Base-by-base conservation (phyloP, 768 basidiomycete species). In the Termitomyces sp. region DNA sequence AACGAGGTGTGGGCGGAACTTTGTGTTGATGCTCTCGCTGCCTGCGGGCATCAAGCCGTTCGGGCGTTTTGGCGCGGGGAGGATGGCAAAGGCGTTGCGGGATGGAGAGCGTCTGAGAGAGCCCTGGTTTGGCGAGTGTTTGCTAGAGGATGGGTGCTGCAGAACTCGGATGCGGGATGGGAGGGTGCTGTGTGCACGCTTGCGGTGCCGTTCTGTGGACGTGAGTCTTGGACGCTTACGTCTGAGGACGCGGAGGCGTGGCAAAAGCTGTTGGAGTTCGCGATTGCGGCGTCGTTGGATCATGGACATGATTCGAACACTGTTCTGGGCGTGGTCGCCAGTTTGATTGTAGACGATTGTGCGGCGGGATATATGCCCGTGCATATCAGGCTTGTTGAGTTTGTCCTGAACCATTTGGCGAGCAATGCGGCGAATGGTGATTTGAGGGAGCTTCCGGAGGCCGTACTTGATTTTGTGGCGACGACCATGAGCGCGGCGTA, bases 401-500 rank as follows among this genome's bases (percentile, higher is more conserved):
- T 83, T 14, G 73, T 91, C 5, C 67, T 91, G 36, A 78, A 80
- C 0, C 76, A 83, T 45, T 67, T 86, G 46, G 80, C 83, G 20
- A 26, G 33, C 4, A 73, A 81, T 57, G 63, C 72, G 8, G n/a
- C 14, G 7, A 43, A 18, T 10, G 62, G 53, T 4, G 82, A 84
- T 4, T 71, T 78, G 37, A 77, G 80, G 26, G 78, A 82, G 20
- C 67, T 87, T 1, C 88, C 90, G 3, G 69, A 72, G 14, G 67
- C 71, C 24, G 65, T 91, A 16, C 68, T 90, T 30, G 80, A 83
- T 45, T 81, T 89, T 54, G 75, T 85, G 53, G 83, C 85, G 58
- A 80, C 83, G 43, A 82, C 82, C 0, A 74, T 92, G 57, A 71
- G 74, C 22, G 76, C 80, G 9, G 80, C 81, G 9, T 93, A 93